phyloP scores from a whole-genome alignment of 331 rosid species.

The Rhamnella rubrinervis region DNA sequence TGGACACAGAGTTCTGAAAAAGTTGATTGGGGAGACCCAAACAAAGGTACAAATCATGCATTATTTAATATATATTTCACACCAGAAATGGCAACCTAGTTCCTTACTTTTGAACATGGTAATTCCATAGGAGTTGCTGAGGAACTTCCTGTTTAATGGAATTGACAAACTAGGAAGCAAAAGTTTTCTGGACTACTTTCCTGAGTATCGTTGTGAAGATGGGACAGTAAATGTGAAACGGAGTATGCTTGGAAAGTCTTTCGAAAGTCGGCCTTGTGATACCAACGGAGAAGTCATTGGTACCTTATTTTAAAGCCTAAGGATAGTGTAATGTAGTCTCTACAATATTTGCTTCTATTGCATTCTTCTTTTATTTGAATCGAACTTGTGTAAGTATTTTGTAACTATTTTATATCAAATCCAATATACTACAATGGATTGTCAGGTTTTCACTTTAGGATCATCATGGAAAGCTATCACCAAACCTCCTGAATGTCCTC shows the following conservation, averaged over 20 bases:
- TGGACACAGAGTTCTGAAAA: too few species aligned
- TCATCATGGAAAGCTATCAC: too few species aligned
- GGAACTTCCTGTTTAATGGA: conserved; percentile 80
- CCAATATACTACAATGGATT: too few species aligned
- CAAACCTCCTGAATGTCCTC: too few species aligned
- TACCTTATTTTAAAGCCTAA: too few species aligned
- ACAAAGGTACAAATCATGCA: conserved; percentile 54
- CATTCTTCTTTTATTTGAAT: too few species aligned
- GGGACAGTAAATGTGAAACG: background rate
- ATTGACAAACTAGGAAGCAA: conserved; percentile 72
- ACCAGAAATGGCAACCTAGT: conserved; percentile 2
- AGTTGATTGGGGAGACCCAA: conserved; percentile 1
- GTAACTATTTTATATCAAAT: too few species aligned
- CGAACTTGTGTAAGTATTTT: too few species aligned
- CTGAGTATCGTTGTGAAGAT: background rate
- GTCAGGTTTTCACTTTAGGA: too few species aligned
- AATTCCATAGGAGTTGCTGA: conserved; percentile 60
- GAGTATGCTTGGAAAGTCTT: background rate
- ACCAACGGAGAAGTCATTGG: background rate
- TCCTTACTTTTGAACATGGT: conserved; percentile 16
- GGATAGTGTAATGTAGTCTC: background rate
- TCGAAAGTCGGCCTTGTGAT: background rate
- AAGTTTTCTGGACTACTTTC: background rate
- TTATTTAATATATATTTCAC: background rate
- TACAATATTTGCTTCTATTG: too few species aligned